Evolutionary conservation across 306 rosid species (phyloP), one percentile per base, ranked within the genome.

Genomic region (Comarum palustre): DNA sequence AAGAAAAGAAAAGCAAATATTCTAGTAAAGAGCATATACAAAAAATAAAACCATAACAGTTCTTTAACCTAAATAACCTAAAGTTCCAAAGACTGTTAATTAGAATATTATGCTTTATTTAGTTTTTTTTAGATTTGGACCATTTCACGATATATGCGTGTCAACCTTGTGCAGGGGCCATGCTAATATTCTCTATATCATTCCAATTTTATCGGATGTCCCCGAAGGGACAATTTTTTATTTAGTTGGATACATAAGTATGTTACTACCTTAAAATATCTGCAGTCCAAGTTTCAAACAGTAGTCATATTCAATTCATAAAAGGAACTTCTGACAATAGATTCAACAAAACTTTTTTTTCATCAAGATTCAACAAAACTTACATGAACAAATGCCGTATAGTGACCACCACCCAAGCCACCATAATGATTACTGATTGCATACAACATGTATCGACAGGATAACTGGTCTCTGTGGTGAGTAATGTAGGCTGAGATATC

Each of bases 371-470:
- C n/a, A n/a, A n/a, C 52, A 78, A 24, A 48, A 81, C 98, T 87
- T 83, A 93, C 98, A 36, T 79, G 89, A 73, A 90, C 88, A 80
- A 79, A 82, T 47, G 98, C 92, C 14, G 98, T 93, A 72, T 93
- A 90, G 73, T 93, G 98, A 77, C 98, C 98, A 9, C 91, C 90
- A 67, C 89, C 90, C 84, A 87, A 48, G 52, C 89, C 85, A 42
- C 98, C 98, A 73, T 85, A 85, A 81, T 93, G 98, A 87, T 92
- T 89, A 72, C 89, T 90, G 77, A 90, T 77, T 51, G 96, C 97
- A 78, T 89, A 90, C 79, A 93, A 43, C 82, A 63, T 71, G 72
- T 93, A 93, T 36, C 80, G 78, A 61, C 73, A 69, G 55, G 89
- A 82, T 51, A 73, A 69, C 32, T 69, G 84, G 69, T 63, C 66